Evolutionary conservation across 2,329 filamentous ascomycete species (phyloP), one percentile per base, ranked within the genome.

Genomic region (Gyromitra esculenta): DNA sequence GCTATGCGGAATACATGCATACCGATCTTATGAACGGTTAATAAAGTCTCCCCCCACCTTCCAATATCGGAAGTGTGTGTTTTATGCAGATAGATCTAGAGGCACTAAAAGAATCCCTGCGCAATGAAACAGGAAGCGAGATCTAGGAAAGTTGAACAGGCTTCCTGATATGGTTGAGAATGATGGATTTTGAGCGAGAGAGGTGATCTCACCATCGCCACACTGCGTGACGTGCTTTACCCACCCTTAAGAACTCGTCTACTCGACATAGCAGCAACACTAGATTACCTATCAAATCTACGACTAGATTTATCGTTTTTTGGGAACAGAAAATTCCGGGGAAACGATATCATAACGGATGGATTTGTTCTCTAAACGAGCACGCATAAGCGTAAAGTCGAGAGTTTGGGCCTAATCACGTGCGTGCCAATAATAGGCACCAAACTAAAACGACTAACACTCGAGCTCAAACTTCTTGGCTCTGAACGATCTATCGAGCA

Each of bases 331-430:
- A 11, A 11, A 35, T 18, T 35, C 9, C 21, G 5, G 25, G 52
- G 52, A 25, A 56, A 9, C 45, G 50, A 67, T 56, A 67, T 45
- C 48, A 67, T 67, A 67, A 35, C 52, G 7, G 8, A 21, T 56
- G 1, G 48, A 50, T 56, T 11, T 35, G 18, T 31, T 15, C 52
- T 25, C 48, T 2, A 52, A 18, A 52, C 15, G 15, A 7, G 18
- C 48, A 52, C n/a, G n/a, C 6, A 18, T n/a, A 50, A 50, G 18
- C 13, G n/a, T n/a, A 7, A 5, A 18, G n/a, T 25, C 7, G 5
- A 18, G 15, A 45, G 15, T 45, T 45, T 45, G 11, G 43, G 43
- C 31, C 8, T 35, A 31, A 21, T 35, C 52, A 56, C 52, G 52
- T 56, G 52, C 21, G 15, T 35, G 52, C 21, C 8, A 56, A 18